Evolutionary conservation across 371 early-diverging fungal genomes (phyloP).

Genomic region (Mucor piriformis): DNA sequence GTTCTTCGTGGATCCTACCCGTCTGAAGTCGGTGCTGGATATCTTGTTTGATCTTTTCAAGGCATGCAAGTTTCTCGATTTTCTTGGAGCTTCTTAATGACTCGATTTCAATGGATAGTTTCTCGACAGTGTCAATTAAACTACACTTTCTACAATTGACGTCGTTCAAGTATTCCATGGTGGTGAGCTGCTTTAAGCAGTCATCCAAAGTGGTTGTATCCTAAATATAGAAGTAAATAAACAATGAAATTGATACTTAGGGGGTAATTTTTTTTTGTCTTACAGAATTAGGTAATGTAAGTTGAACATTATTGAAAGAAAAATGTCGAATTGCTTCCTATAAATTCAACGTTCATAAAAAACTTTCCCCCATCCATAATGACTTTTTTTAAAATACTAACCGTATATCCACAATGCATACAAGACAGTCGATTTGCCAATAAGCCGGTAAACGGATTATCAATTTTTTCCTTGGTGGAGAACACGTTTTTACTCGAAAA

Average conservation of each 20-base stretch:
- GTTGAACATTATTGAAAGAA: slow-evolving; percentile 69
- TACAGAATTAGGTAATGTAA: slow-evolving; percentile 59
- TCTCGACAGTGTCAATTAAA: slow-evolving; percentile 52
- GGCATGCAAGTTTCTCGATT: background rate
- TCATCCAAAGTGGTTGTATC: slow-evolving; percentile 55
- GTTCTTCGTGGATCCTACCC: slow-evolving; percentile 12
- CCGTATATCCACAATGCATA: slow-evolving; percentile 75
- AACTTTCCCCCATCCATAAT: too few species aligned
- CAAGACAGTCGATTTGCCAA: slow-evolving; percentile 76
- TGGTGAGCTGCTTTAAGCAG: slow-evolving; percentile 58
- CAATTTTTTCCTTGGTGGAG: slow-evolving; percentile 2
- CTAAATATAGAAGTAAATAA: slow-evolving; percentile 6
- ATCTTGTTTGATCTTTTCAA: slow-evolving; percentile 14
- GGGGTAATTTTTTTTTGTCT: too few species aligned
- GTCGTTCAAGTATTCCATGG: slow-evolving; percentile 65
- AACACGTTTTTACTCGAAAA: background rate
- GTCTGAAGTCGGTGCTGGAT: slow-evolving; percentile 10
- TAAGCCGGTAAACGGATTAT: slow-evolving; percentile 72
- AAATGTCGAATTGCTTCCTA: slow-evolving; percentile 2
- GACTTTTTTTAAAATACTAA: too few species aligned
- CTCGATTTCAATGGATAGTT: slow-evolving; percentile 30
- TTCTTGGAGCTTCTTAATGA: background rate
- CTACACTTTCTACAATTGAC: slow-evolving; percentile 70
- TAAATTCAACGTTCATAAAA: background rate
- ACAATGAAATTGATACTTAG: too few species aligned